phyloP scores from a whole-genome alignment of 129 eudicot genomes.

The Escallonia herrerae region DNA sequence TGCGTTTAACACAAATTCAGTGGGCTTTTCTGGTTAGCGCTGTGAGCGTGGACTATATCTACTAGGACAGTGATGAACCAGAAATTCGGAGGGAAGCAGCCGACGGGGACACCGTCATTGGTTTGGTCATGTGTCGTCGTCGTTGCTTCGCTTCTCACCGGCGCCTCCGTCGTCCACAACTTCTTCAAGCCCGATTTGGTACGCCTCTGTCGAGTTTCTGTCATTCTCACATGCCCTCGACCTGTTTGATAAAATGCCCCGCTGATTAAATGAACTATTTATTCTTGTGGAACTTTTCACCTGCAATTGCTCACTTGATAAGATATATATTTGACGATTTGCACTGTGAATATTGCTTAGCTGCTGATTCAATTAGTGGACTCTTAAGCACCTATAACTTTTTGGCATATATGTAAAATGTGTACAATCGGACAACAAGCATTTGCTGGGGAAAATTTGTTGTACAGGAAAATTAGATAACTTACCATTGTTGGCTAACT shows the following conservation, averaged over 20 bases:
- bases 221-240: background rate
- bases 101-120: conserved; percentile 50
- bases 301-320: background rate
- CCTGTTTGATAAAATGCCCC: conserved; percentile 4
- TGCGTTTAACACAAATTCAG: too few species aligned
- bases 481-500: too few species aligned
- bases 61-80: conserved; percentile 22
- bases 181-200: conserved; percentile 54
- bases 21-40: too few species aligned
- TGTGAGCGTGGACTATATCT: too few species aligned
- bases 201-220: background rate
- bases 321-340: background rate
- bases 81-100: conserved; percentile 34
- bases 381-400: background rate
- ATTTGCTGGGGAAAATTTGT: too few species aligned
- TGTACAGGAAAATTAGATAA: too few species aligned
- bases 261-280: background rate
- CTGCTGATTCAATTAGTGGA: background rate
- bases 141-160: conserved; percentile 43
- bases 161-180: conserved; percentile 58
- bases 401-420: background rate
- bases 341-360: background rate
- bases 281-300: background rate
- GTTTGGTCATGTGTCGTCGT: conserved; percentile 48
- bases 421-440: background rate